Base-by-base conservation (phyloP, 2,329 filamentous ascomycete genomes). In the Camillea tinctor region DNA sequence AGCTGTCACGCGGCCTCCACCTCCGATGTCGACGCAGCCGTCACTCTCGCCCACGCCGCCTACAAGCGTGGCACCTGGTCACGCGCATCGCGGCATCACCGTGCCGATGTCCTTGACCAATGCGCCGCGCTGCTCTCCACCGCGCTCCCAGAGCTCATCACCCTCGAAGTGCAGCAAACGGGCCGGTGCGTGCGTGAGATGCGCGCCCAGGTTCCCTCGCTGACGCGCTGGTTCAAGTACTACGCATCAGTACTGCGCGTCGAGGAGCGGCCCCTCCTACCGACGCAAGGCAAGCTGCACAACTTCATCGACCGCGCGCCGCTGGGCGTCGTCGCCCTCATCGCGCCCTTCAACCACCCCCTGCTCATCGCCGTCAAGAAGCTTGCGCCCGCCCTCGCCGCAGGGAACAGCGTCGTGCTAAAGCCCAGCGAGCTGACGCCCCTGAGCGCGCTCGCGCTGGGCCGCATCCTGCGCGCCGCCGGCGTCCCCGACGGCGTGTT, bases 401-500 rank as follows among this genome's bases (percentile, higher is more conserved):
- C 82, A 0, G 85, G 85, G 1, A 87, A 87, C 69, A 80, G 79
- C 21, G 80, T 89, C 49, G 73, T 89, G 1, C 70, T 88, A 26
- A 89, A 89, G 74, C 83, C 84, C 9, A 85, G 82, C 60, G 86
- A 89, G 73, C 81, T 86, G 66, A 84, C 86, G 0, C 87, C 87
- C 0, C 72, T 90, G 55, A 84, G 83, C 1, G 82, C 83, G n/a
- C 80, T 91, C 36, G 71, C 81, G 20, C 81, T 88, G 8, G 85
- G 83, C 17, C 80, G 72, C 17, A 77, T 92, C 57, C 75, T 91
- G 64, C 83, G 85, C 68, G 78, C 86, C 66, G 89, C 89, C 50
- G 89, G 89, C 20, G 82, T 92, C 68, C 89, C 89, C 2, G 83
- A 87, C 57, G 89, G 89, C 64, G 88, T 90, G 19, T 80, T 91